Evolutionary conservation across 768 basidiomycete species (phyloP).

Genomic region (Russula sp.): DNA sequence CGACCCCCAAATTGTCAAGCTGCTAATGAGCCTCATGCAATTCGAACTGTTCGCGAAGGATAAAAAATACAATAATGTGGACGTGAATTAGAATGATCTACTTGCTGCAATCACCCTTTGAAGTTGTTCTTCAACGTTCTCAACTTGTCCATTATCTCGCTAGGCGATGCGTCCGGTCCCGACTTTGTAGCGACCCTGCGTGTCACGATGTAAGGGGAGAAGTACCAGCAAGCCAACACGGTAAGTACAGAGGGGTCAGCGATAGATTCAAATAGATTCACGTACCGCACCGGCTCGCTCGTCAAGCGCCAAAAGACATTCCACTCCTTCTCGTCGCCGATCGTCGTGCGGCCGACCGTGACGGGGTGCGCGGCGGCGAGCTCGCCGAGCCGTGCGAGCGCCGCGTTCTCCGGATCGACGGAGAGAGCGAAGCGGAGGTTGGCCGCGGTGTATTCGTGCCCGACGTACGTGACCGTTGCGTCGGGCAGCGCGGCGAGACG

Average conservation of each 20-base stretch:
- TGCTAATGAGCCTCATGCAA: neutral
- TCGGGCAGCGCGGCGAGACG: slow-evolving; percentile 71
- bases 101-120: slow-evolving; percentile 41
- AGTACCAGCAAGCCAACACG: neutral
- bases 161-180: slow-evolving; percentile 36
- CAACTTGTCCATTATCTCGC: slow-evolving; percentile 63
- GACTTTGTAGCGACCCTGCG: slow-evolving; percentile 45
- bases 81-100: neutral
- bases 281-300: slow-evolving; percentile 56
- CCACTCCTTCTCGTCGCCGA: slow-evolving; percentile 90
- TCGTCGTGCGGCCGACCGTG: slow-evolving; percentile 79
- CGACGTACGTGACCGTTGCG: slow-evolving; percentile 75
- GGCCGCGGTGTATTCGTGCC: slow-evolving; percentile 85
- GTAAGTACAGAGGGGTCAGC: neutral
- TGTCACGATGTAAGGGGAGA: neutral
- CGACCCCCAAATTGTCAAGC: neutral
- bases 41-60: neutral
- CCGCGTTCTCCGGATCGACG: slow-evolving; percentile 57
- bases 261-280: neutral
- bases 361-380: slow-evolving; percentile 51
- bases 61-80: neutral
- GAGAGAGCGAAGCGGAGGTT: slow-evolving; percentile 64
- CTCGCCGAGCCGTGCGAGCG: slow-evolving; percentile 48
- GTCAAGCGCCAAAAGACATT: slow-evolving; percentile 89
- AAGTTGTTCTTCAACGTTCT: slow-evolving; percentile 82